These are phyloP conservation scores for Hypoxylon sp. DNA, from an alignment of 2,329 filamentous ascomycete species.

Conservation along the genomic window DNA sequence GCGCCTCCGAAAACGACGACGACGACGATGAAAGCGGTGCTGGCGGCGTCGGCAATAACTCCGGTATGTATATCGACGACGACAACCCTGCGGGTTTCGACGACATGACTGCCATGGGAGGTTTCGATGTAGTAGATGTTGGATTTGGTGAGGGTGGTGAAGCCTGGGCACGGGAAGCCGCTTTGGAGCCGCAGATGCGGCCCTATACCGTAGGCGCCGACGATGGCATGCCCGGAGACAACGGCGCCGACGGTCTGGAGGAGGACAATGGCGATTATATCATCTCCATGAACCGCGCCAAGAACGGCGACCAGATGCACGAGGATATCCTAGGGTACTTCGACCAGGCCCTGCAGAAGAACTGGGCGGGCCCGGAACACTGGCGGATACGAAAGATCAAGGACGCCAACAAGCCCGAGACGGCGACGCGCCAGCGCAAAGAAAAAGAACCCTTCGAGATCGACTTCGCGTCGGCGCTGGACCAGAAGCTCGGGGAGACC, in stretches of 20 bases:
- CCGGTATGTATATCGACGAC: conserved; percentile 86
- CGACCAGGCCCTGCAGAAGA: conserved; percentile 94
- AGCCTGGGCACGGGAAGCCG: conserved; percentile 92
- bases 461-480: conserved; percentile 83
- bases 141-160: conserved; percentile 97
- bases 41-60: conserved; percentile 71
- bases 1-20: conserved; percentile 83
- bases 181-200: conserved; percentile 85
- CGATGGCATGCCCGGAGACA: conserved; percentile 65
- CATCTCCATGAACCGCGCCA: conserved; percentile 79
- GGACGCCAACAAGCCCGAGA: conserved; percentile 73
- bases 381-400: conserved; percentile 98
- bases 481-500: conserved; percentile 75
- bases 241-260: conserved; percentile 66
- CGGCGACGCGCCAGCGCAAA: conserved; percentile 76
- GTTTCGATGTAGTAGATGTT: conserved; percentile 77
- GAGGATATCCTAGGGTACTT: conserved; percentile 99
- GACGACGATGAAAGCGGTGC: conserved; percentile 69
- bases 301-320: conserved; percentile 76
- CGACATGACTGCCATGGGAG: conserved; percentile 78
- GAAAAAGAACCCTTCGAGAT: conserved; percentile 98
- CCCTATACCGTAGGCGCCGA: conserved; percentile 74
- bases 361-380: conserved; percentile 98
- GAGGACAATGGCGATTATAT: conserved; percentile 78
- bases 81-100: conserved; percentile 87